Conservation (phyloP, 768 basidiomycete genomes). For the Cystobasidium ongulense region DNA sequence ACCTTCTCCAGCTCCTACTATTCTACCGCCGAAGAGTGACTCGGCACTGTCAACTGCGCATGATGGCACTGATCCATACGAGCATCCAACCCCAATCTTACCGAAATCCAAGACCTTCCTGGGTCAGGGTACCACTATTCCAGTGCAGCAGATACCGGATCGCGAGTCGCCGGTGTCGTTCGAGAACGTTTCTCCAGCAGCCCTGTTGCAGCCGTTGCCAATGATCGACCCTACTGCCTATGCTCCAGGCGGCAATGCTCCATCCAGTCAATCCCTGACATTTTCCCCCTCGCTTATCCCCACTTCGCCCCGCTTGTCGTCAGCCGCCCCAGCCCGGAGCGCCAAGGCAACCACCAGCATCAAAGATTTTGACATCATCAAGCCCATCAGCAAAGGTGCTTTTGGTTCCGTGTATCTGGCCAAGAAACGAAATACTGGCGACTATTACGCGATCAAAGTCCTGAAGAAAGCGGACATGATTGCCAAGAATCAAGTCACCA, state of each 20-base stretch:
- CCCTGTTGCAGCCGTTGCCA: slow-evolving; percentile 22
- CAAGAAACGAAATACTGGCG: slow-evolving; percentile 95
- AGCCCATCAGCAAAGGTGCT: slow-evolving; percentile 96
- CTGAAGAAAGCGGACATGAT: slow-evolving; percentile 99
- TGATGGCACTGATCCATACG: neutral
- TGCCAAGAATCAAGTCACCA: slow-evolving; percentile 99
- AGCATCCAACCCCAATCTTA: neutral
- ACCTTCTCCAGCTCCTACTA: slow-evolving; percentile 6
- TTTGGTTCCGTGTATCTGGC: slow-evolving; percentile 97
- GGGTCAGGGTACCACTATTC: neutral
- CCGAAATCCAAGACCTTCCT: neutral
- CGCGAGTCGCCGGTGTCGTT: slow-evolving; percentile 32
- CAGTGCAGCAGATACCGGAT: neutral
- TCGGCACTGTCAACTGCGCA: neutral
- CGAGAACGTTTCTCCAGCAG: slow-evolving; percentile 31
- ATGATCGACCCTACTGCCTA: neutral
- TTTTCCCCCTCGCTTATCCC: slow-evolving; percentile 47
- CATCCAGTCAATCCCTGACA: neutral
- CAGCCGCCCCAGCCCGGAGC: slow-evolving; percentile 66
- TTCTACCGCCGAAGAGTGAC: neutral
- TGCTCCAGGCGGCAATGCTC: neutral
- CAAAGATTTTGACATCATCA: slow-evolving; percentile 98
- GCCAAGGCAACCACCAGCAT: slow-evolving; percentile 74
- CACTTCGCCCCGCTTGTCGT: slow-evolving; percentile 76
- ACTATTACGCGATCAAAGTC: slow-evolving; percentile 99